Base-by-base conservation (phyloP, 345 rosid genomes). In the Euphorbia pulcherrima region DNA sequence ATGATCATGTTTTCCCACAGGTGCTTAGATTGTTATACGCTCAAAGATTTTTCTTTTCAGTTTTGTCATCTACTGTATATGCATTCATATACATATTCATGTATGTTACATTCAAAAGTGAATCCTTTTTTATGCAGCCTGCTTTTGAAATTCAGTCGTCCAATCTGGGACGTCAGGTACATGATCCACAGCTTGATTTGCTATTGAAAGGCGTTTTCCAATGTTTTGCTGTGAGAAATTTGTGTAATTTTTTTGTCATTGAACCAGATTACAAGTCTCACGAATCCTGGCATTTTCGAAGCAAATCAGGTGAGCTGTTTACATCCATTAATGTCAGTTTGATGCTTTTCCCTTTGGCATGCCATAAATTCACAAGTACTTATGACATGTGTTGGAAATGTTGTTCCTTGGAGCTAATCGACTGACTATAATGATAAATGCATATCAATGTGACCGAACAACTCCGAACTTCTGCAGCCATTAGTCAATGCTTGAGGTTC, bases 1-100 rank as follows among this genome's bases (percentile, higher is more conserved):
- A 94, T 75, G 96, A 89, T 75, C 84, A 83, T 60, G 86, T 94
- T 79, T 94, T 88, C 84, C 99, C 97, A 64, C 99, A 93, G 98
- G 97, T 92, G 66, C 83, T 59, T 24, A 16, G 9, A 21, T 13
- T 8, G 5, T 8, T 44, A 14, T 9, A 27, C 23, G 10, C 28
- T 44, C 60, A n/a, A n/a, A n/a, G 0, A 1, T 68, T 9, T 27
- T 57, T 55, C 29, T 5, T 44, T n/a, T 21, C 17, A 64, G 56
- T 62, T 26, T 35, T 27, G 23, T 54, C 8, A 26, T 67, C 27
- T 23, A 37, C 5, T 11, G n/a, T 17, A 11, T 8, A n/a, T 21
- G 21, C 48, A 13, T 26, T 21, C 5, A 14, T 56, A 0, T 39
- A 39, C 46, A 5, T 57, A 6, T 57, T 0, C 27, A n/a, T 59